Conservation (phyloP, 1,139 yeast species). For the Saccharomycopsis phalli region DNA sequence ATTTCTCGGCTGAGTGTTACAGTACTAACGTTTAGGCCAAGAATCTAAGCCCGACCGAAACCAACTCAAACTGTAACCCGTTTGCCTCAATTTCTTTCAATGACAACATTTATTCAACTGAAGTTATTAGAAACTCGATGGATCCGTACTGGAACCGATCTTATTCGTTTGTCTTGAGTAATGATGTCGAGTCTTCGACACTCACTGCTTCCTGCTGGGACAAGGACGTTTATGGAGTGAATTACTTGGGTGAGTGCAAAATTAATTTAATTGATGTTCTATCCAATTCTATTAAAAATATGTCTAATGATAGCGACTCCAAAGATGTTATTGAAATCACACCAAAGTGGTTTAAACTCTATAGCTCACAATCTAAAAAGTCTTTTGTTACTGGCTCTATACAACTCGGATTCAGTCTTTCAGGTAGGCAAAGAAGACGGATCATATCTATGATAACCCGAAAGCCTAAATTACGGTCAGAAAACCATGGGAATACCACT, state of each 20-base stretch:
- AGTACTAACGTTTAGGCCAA: background rate
- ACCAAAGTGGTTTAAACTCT: slow-evolving; percentile 43
- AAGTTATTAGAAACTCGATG: slow-evolving; percentile 1
- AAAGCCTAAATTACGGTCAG: slow-evolving; percentile 8
- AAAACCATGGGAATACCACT: slow-evolving; percentile 1
- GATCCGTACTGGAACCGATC: slow-evolving; percentile 17
- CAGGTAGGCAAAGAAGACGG: slow-evolving; percentile 25
- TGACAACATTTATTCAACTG: slow-evolving; percentile 10
- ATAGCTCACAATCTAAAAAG: slow-evolving; percentile 38
- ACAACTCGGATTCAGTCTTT: slow-evolving; percentile 41
- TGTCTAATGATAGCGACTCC: slow-evolving; percentile 21
- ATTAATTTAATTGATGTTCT: slow-evolving; percentile 39
- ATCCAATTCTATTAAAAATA: slow-evolving; percentile 17
- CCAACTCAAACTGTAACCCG: slow-evolving; percentile 1
- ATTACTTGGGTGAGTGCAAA: slow-evolving; percentile 49
- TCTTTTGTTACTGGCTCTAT: slow-evolving; percentile 52
- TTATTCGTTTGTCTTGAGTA: slow-evolving; percentile 6
- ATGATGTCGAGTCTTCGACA: slow-evolving; percentile 7
- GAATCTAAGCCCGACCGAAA: background rate
- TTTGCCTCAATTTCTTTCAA: slow-evolving; percentile 9
- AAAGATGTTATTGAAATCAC: slow-evolving; percentile 26
- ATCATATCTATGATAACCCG: slow-evolving; percentile 13
- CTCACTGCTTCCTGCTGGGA: slow-evolving; percentile 26
- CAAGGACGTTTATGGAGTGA: slow-evolving; percentile 26
- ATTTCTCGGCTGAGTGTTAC: background rate